Conservation (phyloP, 2,329 filamentous ascomycete genomes). For the Stagonosporopsis cucurbitacearum region DNA sequence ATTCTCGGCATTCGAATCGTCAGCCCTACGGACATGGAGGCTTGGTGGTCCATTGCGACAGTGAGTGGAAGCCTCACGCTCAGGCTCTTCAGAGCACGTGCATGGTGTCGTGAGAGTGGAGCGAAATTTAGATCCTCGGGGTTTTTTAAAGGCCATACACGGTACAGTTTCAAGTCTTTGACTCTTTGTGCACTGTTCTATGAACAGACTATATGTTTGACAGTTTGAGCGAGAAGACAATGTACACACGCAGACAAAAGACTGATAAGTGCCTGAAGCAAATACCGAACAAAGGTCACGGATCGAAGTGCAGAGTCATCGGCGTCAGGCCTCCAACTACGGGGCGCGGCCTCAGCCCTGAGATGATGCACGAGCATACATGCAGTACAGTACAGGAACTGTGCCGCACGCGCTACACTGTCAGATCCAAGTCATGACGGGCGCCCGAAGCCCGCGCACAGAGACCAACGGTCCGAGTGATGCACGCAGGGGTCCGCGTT, state of each 20-base stretch:
- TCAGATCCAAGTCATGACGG: conserved; percentile 1
- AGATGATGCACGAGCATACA: conserved; percentile 9
- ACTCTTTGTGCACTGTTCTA: neutral
- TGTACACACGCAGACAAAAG: neutral
- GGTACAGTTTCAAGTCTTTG: neutral
- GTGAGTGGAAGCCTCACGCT: neutral
- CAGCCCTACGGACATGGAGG: neutral
- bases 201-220: neutral
- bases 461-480: conserved; percentile 6
- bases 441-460: neutral
- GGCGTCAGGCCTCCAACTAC: conserved; percentile 1
- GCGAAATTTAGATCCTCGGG: neutral
- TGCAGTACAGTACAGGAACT: conserved; percentile 2
- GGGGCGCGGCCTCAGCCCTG: conserved; percentile 5
- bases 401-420: conserved; percentile 10
- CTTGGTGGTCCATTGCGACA: conserved; percentile 9
- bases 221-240: neutral
- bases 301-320: neutral
- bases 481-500: conserved; percentile 7
- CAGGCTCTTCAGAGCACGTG: neutral
- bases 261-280: neutral
- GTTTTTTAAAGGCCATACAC: too few relatives aligned
- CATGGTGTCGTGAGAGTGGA: neutral
- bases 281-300: neutral
- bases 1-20: neutral